Evolutionary conservation across 768 basidiomycete genomes (phyloP).

Genomic region (Leccinum aurantiacum): DNA sequence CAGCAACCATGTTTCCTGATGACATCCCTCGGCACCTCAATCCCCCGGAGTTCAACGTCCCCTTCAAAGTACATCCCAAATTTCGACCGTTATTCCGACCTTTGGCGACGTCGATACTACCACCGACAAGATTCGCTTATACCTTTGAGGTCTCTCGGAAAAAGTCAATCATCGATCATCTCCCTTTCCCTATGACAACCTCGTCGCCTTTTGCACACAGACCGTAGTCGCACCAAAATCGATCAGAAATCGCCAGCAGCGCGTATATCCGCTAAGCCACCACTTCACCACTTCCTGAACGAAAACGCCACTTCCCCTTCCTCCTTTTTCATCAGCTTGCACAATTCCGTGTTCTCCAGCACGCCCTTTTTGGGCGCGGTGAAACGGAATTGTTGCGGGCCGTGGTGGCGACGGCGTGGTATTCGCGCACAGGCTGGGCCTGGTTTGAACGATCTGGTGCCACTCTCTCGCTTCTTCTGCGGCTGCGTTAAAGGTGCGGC

Average conservation of each 20-base stretch:
- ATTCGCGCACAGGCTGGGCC: background rate
- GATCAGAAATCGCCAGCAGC: background rate
- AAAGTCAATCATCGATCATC: background rate
- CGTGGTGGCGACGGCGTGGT: background rate
- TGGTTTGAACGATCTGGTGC: background rate
- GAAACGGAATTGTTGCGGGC: slow-evolving; percentile 7
- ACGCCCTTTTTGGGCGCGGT: slow-evolving; percentile 19
- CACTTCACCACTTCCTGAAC: background rate
- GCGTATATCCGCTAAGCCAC: background rate
- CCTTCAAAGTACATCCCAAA: background rate
- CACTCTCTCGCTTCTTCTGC: background rate
- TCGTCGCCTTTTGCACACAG: background rate
- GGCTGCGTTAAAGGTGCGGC: background rate
- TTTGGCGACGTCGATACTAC: background rate
- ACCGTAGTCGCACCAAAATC: background rate
- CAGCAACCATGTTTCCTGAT: background rate
- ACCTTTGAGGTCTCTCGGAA: background rate
- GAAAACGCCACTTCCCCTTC: background rate
- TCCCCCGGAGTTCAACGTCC: background rate
- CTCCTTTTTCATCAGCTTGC: slow-evolving; percentile 1
- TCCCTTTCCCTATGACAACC: background rate
- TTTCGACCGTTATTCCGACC: background rate
- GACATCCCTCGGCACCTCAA: background rate
- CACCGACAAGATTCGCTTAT: background rate
- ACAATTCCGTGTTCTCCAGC: slow-evolving; percentile 13